phyloP scores from a whole-genome alignment of 345 rosid species.

The Acer campestre region DNA sequence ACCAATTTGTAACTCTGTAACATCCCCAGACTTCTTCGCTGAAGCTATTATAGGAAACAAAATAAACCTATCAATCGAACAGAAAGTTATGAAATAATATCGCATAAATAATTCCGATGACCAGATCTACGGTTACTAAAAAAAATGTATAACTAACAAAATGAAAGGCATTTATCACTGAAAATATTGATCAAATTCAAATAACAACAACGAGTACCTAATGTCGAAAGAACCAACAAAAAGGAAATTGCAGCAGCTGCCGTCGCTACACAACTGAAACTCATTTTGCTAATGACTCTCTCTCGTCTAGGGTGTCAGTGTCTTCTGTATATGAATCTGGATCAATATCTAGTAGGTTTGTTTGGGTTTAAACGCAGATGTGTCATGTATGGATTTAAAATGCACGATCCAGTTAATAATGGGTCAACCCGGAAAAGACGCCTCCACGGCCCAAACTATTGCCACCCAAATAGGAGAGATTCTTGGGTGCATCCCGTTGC shows the following conservation, averaged over 20 bases:
- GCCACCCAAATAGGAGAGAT: too few relatives aligned
- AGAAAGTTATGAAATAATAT: not conserved
- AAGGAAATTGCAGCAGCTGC: slow-evolving; percentile 30
- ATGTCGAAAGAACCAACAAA: slow-evolving; percentile 32
- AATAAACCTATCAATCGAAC: slow-evolving; percentile 1
- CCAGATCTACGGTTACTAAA: slow-evolving; percentile 15
- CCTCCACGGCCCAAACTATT: not conserved
- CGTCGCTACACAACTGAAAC: slow-evolving; percentile 31
- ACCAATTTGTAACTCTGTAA: slow-evolving; percentile 87
- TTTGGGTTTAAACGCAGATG: not conserved
- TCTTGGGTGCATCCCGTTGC: too few relatives aligned
- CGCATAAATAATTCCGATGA: not conserved
- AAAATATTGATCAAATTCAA: not conserved
- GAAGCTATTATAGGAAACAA: slow-evolving; percentile 36
- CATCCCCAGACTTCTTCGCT: slow-evolving; percentile 75
- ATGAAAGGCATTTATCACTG: not conserved
- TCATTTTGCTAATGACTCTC: slow-evolving; percentile 22
- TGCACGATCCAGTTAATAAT: not conserved
- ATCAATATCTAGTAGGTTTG: not conserved
- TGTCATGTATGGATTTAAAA: not conserved
- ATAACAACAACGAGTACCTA: slow-evolving; percentile 26
- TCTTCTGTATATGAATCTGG: not conserved
- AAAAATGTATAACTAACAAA: not conserved
- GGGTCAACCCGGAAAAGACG: not conserved
- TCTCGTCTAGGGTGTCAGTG: not conserved